phyloP scores from a whole-genome alignment of 2,329 filamentous ascomycete species.

The Blumeria graminis region DNA sequence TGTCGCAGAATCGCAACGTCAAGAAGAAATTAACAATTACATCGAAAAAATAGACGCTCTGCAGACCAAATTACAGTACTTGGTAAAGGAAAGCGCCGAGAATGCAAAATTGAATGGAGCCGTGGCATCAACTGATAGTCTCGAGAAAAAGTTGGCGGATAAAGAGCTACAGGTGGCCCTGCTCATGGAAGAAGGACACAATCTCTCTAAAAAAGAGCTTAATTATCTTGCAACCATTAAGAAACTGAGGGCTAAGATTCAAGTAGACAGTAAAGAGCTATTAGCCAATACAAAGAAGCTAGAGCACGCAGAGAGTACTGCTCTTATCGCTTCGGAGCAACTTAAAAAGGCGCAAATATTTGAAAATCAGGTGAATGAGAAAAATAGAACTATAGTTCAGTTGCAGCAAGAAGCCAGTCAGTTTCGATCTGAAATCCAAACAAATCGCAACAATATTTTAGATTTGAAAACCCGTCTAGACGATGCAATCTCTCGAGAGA shows the following conservation, averaged over 20 bases:
- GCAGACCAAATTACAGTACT: constrained; percentile 72
- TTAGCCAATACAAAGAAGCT: constrained; percentile 32
- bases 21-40: constrained; percentile 64
- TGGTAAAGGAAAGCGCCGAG: constrained; percentile 58
- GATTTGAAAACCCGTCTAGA: constrained; percentile 47
- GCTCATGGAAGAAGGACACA: constrained; percentile 79
- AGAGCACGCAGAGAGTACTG: constrained; percentile 31
- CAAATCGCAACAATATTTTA: constrained; percentile 38
- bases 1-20: constrained; percentile 24
- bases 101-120: constrained; percentile 44
- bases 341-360: constrained; percentile 25
- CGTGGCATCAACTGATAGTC: constrained; percentile 35
- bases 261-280: constrained; percentile 39
- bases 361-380: constrained; percentile 31
- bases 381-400: constrained; percentile 24
- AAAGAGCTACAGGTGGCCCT: constrained; percentile 78
- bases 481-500: constrained; percentile 40
- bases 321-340: constrained; percentile 22
- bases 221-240: constrained; percentile 66
- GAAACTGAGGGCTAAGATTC: constrained; percentile 43
- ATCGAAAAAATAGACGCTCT: constrained; percentile 79
- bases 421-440: constrained; percentile 36
- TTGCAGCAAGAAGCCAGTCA: constrained; percentile 32
- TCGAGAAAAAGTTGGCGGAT: constrained; percentile 61
- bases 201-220: constrained; percentile 64